These are phyloP conservation scores for Corymbia maculata DNA, from an alignment of 345 rosid species.

Conservation along the genomic window DNA sequence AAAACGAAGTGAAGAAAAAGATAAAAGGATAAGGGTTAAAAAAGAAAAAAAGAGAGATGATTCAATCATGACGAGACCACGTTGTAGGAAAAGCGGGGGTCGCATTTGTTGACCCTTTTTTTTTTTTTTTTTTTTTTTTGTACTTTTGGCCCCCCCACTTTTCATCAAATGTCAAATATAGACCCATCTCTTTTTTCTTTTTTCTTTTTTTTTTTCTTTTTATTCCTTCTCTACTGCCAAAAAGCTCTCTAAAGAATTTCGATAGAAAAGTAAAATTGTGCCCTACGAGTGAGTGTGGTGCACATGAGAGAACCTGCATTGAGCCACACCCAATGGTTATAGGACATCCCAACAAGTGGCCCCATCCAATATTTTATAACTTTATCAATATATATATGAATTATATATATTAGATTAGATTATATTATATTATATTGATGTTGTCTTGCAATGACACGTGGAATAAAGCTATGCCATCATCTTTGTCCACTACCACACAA, in stretches of 20 bases:
- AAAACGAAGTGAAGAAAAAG: neutral
- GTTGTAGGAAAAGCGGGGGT: neutral
- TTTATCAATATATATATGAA: neutral
- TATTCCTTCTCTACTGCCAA: neutral
- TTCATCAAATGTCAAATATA: neutral
- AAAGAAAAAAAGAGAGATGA: neutral
- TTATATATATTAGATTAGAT: neutral
- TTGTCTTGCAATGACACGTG: neutral
- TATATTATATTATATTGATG: neutral
- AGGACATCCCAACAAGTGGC: neutral
- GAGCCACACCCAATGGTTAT: neutral
- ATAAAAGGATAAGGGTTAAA: neutral
- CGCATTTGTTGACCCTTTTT: neutral
- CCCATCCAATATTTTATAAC: neutral
- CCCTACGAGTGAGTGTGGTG: neutral
- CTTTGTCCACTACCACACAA: neutral
- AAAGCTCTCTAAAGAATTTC: neutral
- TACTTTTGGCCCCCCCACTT: neutral
- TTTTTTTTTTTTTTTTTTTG: neutral
- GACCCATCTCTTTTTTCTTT: neutral
- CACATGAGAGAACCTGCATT: neutral
- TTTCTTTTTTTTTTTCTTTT: neutral
- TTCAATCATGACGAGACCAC: constrained; percentile 1
- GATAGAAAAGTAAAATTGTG: neutral
- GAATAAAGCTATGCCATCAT: neutral